Evolutionary conservation across 2,329 filamentous ascomycete species (phyloP).

Genomic region (Grosmannia huntii): DNA sequence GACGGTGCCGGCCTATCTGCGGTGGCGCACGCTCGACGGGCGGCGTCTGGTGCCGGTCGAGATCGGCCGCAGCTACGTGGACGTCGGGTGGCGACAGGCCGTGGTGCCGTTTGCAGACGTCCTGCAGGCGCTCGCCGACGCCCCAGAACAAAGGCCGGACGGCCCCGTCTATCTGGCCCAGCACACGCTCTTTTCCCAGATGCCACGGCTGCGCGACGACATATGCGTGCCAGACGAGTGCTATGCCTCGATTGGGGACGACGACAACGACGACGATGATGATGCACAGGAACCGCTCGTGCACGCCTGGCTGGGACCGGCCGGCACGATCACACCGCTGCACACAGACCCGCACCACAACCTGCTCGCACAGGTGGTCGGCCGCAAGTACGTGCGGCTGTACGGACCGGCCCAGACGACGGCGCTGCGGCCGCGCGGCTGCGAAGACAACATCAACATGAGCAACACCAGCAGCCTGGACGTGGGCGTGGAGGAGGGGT

Average conservation of each 20-base stretch:
- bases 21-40: slow-evolving; percentile 61
- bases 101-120: slow-evolving; percentile 67
- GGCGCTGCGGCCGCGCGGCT: slow-evolving; percentile 45
- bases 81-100: slow-evolving; percentile 70
- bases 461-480: slow-evolving; percentile 78
- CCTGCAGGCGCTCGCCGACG: slow-evolving; percentile 25
- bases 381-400: slow-evolving; percentile 80
- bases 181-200: slow-evolving; percentile 73
- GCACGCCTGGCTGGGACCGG: slow-evolving; percentile 89
- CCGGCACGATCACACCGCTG: slow-evolving; percentile 77
- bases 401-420: slow-evolving; percentile 56
- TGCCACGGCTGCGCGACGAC: slow-evolving; percentile 63
- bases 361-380: slow-evolving; percentile 77
- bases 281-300: slow-evolving; percentile 46
- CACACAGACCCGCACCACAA: slow-evolving; percentile 95
- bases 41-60: slow-evolving; percentile 76
- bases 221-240: slow-evolving; percentile 75
- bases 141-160: background rate
- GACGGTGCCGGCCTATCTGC: slow-evolving; percentile 61
- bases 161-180: slow-evolving; percentile 76
- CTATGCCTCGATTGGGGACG: slow-evolving; percentile 46
- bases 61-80: slow-evolving; percentile 75
- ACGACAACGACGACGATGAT: background rate
- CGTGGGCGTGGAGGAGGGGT: slow-evolving; percentile 54
- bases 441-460: slow-evolving; percentile 72